Evolutionary conservation across 139 green algal genomes (phyloP).

Genomic region (Chara braunii): DNA sequence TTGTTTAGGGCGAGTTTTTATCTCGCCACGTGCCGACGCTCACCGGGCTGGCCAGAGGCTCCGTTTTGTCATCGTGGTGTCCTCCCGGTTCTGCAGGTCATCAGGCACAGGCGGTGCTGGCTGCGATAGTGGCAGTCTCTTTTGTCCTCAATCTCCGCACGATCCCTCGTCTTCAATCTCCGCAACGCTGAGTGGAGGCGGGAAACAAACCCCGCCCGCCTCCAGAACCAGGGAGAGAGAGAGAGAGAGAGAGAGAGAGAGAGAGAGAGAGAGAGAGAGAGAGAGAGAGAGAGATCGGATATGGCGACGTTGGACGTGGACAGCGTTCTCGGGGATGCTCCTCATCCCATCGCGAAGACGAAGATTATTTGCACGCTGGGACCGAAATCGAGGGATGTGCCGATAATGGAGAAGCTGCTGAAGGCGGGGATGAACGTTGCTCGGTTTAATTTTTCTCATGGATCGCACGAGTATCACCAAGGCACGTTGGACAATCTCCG

Average conservation of each 20-base stretch:
- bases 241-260: background rate
- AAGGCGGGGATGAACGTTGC: constrained; percentile 58
- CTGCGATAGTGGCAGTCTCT: too few species aligned
- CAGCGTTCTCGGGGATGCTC: constrained; percentile 1
- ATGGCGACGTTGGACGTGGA: background rate
- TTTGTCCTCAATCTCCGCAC: too few species aligned
- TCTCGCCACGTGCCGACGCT: too few species aligned
- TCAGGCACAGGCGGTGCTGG: too few species aligned
- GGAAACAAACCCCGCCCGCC: too few species aligned
- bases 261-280: background rate
- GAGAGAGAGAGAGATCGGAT: background rate
- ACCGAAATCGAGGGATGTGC: constrained; percentile 49
- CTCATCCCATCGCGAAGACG: constrained; percentile 22
- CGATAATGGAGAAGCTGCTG: constrained; percentile 51
- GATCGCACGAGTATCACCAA: constrained; percentile 82
- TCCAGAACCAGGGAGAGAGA: too few species aligned
- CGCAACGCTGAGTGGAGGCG: too few species aligned
- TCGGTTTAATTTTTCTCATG: constrained; percentile 76
- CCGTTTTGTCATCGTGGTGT: too few species aligned
- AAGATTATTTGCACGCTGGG: constrained; percentile 56
- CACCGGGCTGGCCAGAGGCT: too few species aligned
- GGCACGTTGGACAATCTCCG: constrained; percentile 87
- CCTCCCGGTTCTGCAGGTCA: too few species aligned
- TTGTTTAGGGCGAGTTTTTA: too few species aligned
- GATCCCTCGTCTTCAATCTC: too few species aligned